Base-by-base conservation (phyloP, 768 basidiomycete species). In the Collybia sordida region DNA sequence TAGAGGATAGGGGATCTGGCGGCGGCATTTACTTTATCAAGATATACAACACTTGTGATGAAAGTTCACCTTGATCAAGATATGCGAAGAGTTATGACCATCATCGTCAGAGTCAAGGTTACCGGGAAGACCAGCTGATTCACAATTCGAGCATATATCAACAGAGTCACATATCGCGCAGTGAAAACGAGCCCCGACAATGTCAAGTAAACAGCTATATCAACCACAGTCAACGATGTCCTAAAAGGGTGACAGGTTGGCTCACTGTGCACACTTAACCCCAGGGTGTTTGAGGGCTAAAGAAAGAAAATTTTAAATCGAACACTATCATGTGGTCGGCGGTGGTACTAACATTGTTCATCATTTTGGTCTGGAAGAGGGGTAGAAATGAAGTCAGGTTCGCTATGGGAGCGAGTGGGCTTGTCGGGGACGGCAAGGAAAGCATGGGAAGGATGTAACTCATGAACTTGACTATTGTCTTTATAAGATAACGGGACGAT, bases 161-260 rank as follows among this genome's bases (percentile, higher is more conserved):
- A 92, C 78, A 6, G 83, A 81, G 35, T 87, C 82, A 63, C 95
- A 98, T 18, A 91, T 83, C 8, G 90, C 90, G 59, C 95, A 98
- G 59, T 93, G 95, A 68, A 93, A 97, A 3, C 91, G 81, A 14
- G 93, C 91, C 15, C 95, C 95, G 21, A 95, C 80, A 54, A 98
- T 95, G 56, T 93, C 92, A 56, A 86, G 83, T 51, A 89, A 70
- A 63, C 94, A 98, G 58, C 94, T 94, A 58, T 17, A 42, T 41
- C 39, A 27, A 6, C 25, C 47, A 28, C 37, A 7, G 47, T 52
- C 31, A 50, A 45, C 28, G n/a, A 44, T 11, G 36, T 21, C 38
- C 38, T 11, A 40, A 8, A 23, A 28, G 23, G 14, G 7, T 4
- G 2, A 52, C 7, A 51, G 12, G 21, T 34, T 44, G 3, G 75